Conservation (phyloP, 1,284 basidiomycete species). For the Papiliotrema fonsecae region DNA sequence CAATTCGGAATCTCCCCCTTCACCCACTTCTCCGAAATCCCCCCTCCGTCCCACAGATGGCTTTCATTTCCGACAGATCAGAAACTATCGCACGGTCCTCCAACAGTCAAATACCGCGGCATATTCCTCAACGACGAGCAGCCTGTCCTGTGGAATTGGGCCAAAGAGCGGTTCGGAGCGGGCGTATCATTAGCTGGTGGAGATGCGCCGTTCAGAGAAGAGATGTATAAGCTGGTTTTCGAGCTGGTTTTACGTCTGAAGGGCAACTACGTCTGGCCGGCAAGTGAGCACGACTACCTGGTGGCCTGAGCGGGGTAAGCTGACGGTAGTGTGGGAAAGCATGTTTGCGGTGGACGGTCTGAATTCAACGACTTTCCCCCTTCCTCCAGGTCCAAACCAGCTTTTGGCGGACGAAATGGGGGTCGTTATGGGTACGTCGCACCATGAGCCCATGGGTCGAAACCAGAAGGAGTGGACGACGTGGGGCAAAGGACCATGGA, state of each 20-base stretch:
- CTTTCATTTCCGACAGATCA: conserved; percentile 54
- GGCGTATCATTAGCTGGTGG: conserved; percentile 33
- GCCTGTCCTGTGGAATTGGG: conserved; percentile 56
- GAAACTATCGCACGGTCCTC: conserved; percentile 58
- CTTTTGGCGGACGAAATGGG: conserved; percentile 61
- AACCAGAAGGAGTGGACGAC: conserved; percentile 21
- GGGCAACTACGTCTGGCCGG: conserved; percentile 63
- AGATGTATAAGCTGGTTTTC: conserved; percentile 57
- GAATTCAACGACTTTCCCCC: conserved; percentile 6
- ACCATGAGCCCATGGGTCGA: conserved; percentile 42
- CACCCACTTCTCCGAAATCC: conserved; percentile 59
- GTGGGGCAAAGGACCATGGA: conserved; percentile 14
- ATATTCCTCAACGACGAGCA: conserved; percentile 61
- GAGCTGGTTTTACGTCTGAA: conserved; percentile 65
- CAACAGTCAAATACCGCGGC: conserved; percentile 67
- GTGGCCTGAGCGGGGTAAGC: not conserved
- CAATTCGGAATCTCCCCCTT: conserved; percentile 57
- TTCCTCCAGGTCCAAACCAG: conserved; percentile 52
- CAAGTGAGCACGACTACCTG: conserved; percentile 11
- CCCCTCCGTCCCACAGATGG: conserved; percentile 53
- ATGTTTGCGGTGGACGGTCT: conserved; percentile 65
- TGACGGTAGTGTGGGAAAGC: conserved; percentile 45
- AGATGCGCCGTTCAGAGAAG: conserved; percentile 10
- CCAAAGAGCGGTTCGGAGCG: conserved; percentile 47
- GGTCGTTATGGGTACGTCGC: conserved; percentile 58